Conservation (phyloP, 352 stramenopile species). For the Pythium vanterpoolii region DNA sequence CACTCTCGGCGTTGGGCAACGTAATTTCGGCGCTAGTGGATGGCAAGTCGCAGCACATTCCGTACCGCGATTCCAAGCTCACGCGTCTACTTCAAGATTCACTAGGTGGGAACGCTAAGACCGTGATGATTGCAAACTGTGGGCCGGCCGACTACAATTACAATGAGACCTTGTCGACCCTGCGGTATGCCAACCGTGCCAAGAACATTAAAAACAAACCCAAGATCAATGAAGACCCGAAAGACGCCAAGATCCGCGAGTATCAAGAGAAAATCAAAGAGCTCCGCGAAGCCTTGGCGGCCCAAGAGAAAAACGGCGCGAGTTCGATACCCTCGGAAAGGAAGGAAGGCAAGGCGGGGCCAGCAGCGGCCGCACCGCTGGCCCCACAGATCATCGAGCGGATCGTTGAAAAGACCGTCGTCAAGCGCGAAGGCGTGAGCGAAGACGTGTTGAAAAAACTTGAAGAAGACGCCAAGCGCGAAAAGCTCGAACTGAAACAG, state of each 20-base stretch:
- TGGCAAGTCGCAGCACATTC: slow-evolving; percentile 84
- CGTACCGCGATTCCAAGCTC: slow-evolving; percentile 96
- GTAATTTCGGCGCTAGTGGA: slow-evolving; percentile 87
- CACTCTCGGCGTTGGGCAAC: slow-evolving; percentile 74
- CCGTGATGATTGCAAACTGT: slow-evolving; percentile 98
- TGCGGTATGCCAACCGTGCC: slow-evolving; percentile 96
- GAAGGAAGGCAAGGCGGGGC: slow-evolving; percentile 4
- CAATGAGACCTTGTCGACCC: slow-evolving; percentile 92
- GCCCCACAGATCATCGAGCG: slow-evolving; percentile 49
- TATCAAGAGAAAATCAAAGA: slow-evolving; percentile 94
- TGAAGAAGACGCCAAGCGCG: slow-evolving; percentile 66
- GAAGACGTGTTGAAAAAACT: slow-evolving; percentile 77
- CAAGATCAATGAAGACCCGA: slow-evolving; percentile 98
- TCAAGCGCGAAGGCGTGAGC: slow-evolving; percentile 70
- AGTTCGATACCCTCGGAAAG: slow-evolving; percentile 8
- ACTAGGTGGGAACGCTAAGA: slow-evolving; percentile 97
- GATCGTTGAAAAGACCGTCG: slow-evolving; percentile 75
- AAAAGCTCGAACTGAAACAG: slow-evolving; percentile 74
- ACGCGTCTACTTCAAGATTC: slow-evolving; percentile 96
- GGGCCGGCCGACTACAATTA: slow-evolving; percentile 98
- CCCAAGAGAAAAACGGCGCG: slow-evolving; percentile 45
- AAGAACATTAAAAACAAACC: slow-evolving; percentile 99
- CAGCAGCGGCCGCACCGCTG: neutral
- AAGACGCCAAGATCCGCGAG: slow-evolving; percentile 96
- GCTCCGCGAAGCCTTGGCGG: slow-evolving; percentile 45